A percentile compares a stretch with the other conserved stretches of the same genome.
phyloP scores from a whole-genome alignment of 75 land plant species.

The Picea glauca region DNA sequence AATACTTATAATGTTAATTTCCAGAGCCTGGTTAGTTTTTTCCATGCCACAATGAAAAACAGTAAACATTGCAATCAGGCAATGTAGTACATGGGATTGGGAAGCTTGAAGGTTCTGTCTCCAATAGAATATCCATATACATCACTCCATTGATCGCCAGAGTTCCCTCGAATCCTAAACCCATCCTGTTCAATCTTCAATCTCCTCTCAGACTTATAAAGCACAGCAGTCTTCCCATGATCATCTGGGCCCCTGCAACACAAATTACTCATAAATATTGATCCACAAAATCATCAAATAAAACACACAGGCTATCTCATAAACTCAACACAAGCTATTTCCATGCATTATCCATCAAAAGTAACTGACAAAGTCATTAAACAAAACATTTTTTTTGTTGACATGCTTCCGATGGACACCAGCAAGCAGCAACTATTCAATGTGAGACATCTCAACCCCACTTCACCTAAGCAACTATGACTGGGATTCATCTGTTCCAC shows the following conservation, averaged over 20 bases:
- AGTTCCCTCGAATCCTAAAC: conserved; percentile 24
- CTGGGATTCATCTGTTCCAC: too few relatives aligned
- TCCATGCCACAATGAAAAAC: too few relatives aligned
- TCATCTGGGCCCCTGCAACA: conserved; percentile 1
- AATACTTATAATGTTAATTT: too few relatives aligned
- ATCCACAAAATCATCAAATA: conserved; percentile 7
- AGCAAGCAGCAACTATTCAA: too few relatives aligned
- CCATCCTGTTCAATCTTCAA: conserved; percentile 19
- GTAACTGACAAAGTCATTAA: not conserved
- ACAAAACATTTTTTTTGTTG: not conserved
- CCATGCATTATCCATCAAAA: not conserved
- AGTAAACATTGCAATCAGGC: too few relatives aligned
- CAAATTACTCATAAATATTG: not conserved
- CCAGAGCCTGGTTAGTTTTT: too few relatives aligned
- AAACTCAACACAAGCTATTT: not conserved
- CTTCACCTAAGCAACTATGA: too few relatives aligned
- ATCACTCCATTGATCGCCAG: conserved; percentile 50
- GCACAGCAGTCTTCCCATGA: conserved; percentile 22
- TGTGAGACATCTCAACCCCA: too few relatives aligned
- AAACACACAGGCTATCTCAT: conserved; percentile 14
- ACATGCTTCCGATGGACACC: not conserved
- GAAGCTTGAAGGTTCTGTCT: conserved; percentile 35
- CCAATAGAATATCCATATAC: conserved; percentile 16
- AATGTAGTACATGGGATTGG: conserved; percentile 40
- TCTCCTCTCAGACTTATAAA: conserved; percentile 26